Evolutionary conservation across 352 stramenopile genomes (phyloP), one percentile per base, ranked within the genome.

Genomic region (Halophytophthora polymorphica): DNA sequence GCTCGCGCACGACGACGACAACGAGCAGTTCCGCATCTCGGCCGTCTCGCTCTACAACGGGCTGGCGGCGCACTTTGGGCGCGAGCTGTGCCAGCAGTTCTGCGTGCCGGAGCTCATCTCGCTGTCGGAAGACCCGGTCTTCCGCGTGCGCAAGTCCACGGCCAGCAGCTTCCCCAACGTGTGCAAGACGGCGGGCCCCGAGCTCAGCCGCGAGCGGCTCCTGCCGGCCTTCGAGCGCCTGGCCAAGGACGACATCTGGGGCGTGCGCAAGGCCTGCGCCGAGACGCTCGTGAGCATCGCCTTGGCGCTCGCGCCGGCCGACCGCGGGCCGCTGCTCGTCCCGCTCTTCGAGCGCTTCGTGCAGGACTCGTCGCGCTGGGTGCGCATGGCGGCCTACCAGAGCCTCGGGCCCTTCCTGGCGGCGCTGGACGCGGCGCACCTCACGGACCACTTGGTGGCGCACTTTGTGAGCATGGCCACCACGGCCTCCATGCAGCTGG

Each of bases 351-450:
- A 94, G 34, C 77, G 62, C 23, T 94, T 98, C 53, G 66, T 97
- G 8, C 65, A 65, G 18, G 95, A 98, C 73, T 64, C 69, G 12
- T 97, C 94, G 34, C 90, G 95, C 41, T 97, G 95, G 78, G 94
- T 98, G 1, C 81, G 93, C 36, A 90, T 97, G 64, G 91, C 93
- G 2, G 96, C 96, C 57, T 98, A 97, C 64, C 94, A 98, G 64
- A 96, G 74, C 54, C 65, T 91, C 7, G 80, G 81, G 1, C 73
- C 79, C 19, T 88, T 91, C 42, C 58, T 92, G 36, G 75, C 73
- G 25, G 73, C 76, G n/a, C 86, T 98, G 46, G 88, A 96, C 54
- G 78, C 69, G 6, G 77, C 91, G 25, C 77, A 95, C 21, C 58
- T 97, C 22, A 84, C 72, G 14, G 72, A 93, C 50, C 76, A 82